phyloP scores from a whole-genome alignment of 2,329 filamentous ascomycete species.

The Aspergillus latus region DNA sequence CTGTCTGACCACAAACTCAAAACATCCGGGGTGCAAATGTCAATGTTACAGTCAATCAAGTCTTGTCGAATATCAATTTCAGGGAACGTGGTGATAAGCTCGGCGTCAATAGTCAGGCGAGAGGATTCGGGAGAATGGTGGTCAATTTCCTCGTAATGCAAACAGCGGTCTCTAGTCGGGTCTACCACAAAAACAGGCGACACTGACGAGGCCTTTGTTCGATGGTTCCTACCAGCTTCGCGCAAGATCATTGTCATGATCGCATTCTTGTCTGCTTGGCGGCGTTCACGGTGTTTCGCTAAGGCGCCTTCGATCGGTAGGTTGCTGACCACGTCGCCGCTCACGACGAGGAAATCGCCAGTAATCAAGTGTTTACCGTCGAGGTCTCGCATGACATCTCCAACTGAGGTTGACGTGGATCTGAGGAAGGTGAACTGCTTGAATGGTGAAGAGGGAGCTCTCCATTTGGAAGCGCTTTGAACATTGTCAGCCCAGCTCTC shows the following conservation, averaged over 20 bases:
- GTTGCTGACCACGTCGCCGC: conserved; percentile 90
- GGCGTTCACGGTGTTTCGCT: conserved; percentile 74
- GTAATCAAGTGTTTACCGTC: conserved; percentile 82
- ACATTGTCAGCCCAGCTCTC: conserved; percentile 6
- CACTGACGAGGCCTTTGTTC: conserved; percentile 72
- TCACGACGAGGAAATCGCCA: conserved; percentile 88
- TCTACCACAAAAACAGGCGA: conserved; percentile 87
- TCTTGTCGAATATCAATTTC: conserved; percentile 84
- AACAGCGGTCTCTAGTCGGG: conserved; percentile 71
- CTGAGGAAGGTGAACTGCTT: conserved; percentile 78
- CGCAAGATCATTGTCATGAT: conserved; percentile 96
- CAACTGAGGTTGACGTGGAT: conserved; percentile 81
- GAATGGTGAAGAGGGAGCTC: conserved; percentile 73
- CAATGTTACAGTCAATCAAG: conserved; percentile 89
- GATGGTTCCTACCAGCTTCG: conserved; percentile 71
- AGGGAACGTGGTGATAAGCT: conserved; percentile 69
- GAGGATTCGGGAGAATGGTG: conserved; percentile 57
- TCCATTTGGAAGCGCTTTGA: conserved; percentile 68
- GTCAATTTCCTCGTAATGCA: conserved; percentile 92
- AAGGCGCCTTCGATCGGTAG: conserved; percentile 78
- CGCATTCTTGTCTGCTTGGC: conserved; percentile 82
- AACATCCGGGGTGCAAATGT: conserved; percentile 96
- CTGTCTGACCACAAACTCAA: conserved; percentile 95
- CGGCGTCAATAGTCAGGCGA: conserved; percentile 69
- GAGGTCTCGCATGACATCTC: conserved; percentile 91